phyloP scores from a whole-genome alignment of 2,329 filamentous ascomycete species.

The Colletotrichum coccodes region DNA sequence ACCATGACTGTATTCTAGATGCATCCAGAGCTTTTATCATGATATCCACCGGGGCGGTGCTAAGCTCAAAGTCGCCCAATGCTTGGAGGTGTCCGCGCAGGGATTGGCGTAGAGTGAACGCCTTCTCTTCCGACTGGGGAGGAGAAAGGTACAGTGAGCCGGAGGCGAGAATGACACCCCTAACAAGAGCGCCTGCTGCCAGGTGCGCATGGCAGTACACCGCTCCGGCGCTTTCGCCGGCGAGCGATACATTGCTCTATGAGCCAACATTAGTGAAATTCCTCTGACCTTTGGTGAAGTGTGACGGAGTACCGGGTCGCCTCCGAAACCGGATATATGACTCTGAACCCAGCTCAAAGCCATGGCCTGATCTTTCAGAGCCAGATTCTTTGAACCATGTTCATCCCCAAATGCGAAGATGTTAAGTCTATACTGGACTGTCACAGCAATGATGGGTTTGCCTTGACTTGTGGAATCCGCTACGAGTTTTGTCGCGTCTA shows the following conservation, averaged over 20 bases:
- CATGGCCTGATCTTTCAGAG: constrained; percentile 45
- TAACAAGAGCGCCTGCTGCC: constrained; percentile 43
- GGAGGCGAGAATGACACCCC: constrained; percentile 49
- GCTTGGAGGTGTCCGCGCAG: neutral
- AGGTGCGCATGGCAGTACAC: constrained; percentile 55
- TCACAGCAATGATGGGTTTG: constrained; percentile 34
- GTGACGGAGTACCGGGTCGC: constrained; percentile 36
- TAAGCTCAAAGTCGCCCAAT: constrained; percentile 27
- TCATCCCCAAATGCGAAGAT: constrained; percentile 54
- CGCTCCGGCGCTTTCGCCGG: constrained; percentile 57
- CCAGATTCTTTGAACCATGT: constrained; percentile 47
- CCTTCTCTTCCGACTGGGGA: constrained; percentile 43
- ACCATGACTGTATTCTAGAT: constrained; percentile 51
- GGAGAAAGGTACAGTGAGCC: constrained; percentile 54
- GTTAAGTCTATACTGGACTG: constrained; percentile 39
- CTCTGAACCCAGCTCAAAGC: constrained; percentile 43
- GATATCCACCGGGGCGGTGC: constrained; percentile 39
- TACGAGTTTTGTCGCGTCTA: constrained; percentile 47
- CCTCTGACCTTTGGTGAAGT: no score
- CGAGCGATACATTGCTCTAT: constrained; percentile 49
- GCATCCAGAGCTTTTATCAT: constrained; percentile 47
- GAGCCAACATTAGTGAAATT: neutral
- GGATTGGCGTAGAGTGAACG: neutral
- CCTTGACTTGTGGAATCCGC: constrained; percentile 44
- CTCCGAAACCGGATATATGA: constrained; percentile 40